phyloP scores from a whole-genome alignment of 2,329 filamentous ascomycete species.

The Sporothrix globosa region DNA sequence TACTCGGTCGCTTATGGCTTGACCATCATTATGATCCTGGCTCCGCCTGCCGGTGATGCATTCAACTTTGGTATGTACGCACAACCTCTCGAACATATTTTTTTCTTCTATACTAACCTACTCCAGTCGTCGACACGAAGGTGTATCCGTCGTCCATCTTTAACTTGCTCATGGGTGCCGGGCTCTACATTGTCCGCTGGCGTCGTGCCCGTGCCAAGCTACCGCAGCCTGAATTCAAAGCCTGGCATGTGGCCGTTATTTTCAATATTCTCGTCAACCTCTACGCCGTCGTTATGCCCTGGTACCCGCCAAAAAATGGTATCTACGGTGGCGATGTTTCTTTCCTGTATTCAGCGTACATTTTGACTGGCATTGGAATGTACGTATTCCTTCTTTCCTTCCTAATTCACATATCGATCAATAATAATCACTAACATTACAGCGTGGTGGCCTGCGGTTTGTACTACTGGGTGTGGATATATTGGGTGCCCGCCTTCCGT shows the following conservation, averaged over 20 bases:
- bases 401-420: too few relatives aligned
- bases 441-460: conserved; percentile 45
- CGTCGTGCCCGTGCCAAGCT: conserved; percentile 57
- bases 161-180: conserved; percentile 57
- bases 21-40: conserved; percentile 63
- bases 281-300: conserved; percentile 69
- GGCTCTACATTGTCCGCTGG: conserved; percentile 61
- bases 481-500: conserved; percentile 48
- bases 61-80: conserved; percentile 58
- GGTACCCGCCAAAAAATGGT: conserved; percentile 68
- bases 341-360: conserved; percentile 75
- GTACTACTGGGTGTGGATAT: conserved; percentile 56
- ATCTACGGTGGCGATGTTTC: conserved; percentile 65
- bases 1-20: conserved; percentile 60
- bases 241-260: conserved; percentile 61
- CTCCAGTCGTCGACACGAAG: conserved; percentile 57
- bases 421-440: background rate
- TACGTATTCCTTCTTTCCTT: conserved; percentile 47
- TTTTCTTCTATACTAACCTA: background rate
- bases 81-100: background rate
- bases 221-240: conserved; percentile 55
- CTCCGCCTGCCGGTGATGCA: conserved; percentile 64
- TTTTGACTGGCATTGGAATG: conserved; percentile 65
- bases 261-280: conserved; percentile 64
- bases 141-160: conserved; percentile 64